Evolutionary conservation across 352 stramenopile genomes (phyloP), one percentile per base, ranked within the genome.

Genomic region (Globisporangium polare): DNA sequence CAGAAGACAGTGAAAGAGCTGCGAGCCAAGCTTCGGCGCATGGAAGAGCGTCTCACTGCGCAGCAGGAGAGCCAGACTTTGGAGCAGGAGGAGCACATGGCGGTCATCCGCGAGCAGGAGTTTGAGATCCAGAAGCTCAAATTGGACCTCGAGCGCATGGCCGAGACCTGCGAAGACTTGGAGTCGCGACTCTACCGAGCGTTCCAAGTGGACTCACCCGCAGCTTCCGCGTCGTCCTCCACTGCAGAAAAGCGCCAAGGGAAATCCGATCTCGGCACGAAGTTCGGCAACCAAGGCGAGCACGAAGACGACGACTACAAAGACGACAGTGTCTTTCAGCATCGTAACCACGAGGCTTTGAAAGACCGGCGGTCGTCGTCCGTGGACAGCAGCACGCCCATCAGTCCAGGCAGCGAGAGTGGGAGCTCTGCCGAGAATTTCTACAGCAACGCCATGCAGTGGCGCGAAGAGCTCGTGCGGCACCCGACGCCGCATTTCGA

Each of bases 401-500:
- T 37, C 18, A 49, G 43, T 35, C 18, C 26, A 17, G 24, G 42
- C 15, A 35, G 59, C 7, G 51, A 66, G 13, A 74, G 63, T 43
- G 73, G 70, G 26, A 72, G 29, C 15, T 17, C 33, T 26, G 17
- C 13, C 26, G 41, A 20, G 22, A 51, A 26, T 22, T 50, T 35
- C 63, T 10, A 49, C 55, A 42, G 59, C 55, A 24, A 47, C 60
- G 17, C 51, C 26, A 10, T 55, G 35, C 10, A 59, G 29, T 93
- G 84, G 84, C 62, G 68, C 0, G 81, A 91, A 68, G 84, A 91
- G 56, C 62, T 84, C 9, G 68, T 89, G 33, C 80, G 81, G 5
- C 81, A 90, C 55, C 84, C 84, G 50, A 92, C 82, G 41, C 84
- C 82, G 26, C 71, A 76, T 39, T 94, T 94, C 55, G 77, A 88